phyloP scores from a whole-genome alignment of 1,284 basidiomycete species.

The Pyrrhoderma noxium region DNA sequence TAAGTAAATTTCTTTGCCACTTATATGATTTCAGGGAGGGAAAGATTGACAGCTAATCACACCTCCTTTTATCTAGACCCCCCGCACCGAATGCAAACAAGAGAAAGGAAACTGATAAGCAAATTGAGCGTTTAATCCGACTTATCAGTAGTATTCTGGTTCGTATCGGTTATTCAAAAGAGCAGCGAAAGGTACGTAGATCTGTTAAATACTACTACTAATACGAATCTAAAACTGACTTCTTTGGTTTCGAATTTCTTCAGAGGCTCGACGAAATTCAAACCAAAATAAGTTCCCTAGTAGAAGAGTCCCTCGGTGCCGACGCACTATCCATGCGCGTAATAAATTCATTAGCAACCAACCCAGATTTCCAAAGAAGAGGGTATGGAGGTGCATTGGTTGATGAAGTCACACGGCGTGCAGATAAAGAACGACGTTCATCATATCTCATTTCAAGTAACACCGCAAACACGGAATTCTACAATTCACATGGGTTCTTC shows the following conservation, averaged over 20 bases:
- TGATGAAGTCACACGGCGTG: conserved; percentile 13
- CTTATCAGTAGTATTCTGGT: not conserved
- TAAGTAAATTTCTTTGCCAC: conserved; percentile 1
- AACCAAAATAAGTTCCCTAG: conserved; percentile 1
- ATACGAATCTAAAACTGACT: not conserved
- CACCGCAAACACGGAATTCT: conserved; percentile 21
- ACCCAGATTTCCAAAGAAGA: conserved; percentile 14
- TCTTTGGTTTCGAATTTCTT: not conserved
- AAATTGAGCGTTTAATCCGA: not conserved
- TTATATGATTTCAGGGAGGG: not conserved
- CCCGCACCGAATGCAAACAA: conserved; percentile 6
- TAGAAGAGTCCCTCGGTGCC: conserved; percentile 4
- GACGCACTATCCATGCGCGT: conserved; percentile 11
- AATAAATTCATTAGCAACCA: conserved; percentile 15
- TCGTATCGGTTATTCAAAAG: conserved; percentile 5
- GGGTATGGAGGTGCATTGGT: conserved; percentile 19
- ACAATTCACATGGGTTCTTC: conserved; percentile 22
- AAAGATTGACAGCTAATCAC: too few species aligned
- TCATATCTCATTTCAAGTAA: conserved; percentile 22
- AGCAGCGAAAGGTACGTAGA: conserved; percentile 12
- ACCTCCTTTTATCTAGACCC: not conserved
- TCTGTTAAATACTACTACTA: not conserved
- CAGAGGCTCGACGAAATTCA: conserved; percentile 9
- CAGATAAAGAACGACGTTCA: conserved; percentile 20
- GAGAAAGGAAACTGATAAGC: not conserved